Base-by-base conservation (phyloP, 305 asterid genomes). In the Fraxinus latifolia region DNA sequence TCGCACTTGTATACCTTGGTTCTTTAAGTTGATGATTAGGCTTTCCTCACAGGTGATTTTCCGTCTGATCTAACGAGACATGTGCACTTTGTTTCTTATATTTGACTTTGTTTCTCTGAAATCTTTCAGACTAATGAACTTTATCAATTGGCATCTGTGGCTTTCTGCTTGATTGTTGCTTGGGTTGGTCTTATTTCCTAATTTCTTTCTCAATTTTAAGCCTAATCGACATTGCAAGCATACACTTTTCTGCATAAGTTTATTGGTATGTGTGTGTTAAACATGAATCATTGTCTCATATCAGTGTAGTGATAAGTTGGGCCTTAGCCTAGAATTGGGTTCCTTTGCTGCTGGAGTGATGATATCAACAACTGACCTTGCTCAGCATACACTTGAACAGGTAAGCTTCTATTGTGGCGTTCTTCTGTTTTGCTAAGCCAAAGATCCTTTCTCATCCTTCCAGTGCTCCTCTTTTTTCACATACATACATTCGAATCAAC, bases 161-260 rank as follows among this genome's bases (percentile, higher is more conserved):
- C 96, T 42, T 89, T 93, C 91, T 93, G 97, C 90, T 87, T 93
- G 87, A 90, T 93, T 74, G 97, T 91, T 85, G 95, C 95, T 78
- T 92, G 93, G 96, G 97, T 93, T 87, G 11, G 95, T 88, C 86
- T 88, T 86, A 36, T 84, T 82, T 86, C 88, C 65, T 74, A 72
- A 77, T 80, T 86, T 81, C 58, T 84, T 71, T 77, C 33, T 31
- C 86, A 74, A 62, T 83, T 78, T 72, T n/a, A n/a, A n/a, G 82
- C 81, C 75, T 76, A 47, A 77, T 74, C 29, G 27, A 33, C 75
- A 80, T 34, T 83, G 14, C 1, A 23, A 70, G 37, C 33, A 34
- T 75, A 71, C 36, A 25, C 77, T 15, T 47, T 14, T 5, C 58
- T 14, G 32, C 67, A 71, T 68, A 37, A 75, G 60, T 76, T 44